Base-by-base conservation (phyloP, 352 stramenopile species). In the Thraustochytrium sp. region DNA sequence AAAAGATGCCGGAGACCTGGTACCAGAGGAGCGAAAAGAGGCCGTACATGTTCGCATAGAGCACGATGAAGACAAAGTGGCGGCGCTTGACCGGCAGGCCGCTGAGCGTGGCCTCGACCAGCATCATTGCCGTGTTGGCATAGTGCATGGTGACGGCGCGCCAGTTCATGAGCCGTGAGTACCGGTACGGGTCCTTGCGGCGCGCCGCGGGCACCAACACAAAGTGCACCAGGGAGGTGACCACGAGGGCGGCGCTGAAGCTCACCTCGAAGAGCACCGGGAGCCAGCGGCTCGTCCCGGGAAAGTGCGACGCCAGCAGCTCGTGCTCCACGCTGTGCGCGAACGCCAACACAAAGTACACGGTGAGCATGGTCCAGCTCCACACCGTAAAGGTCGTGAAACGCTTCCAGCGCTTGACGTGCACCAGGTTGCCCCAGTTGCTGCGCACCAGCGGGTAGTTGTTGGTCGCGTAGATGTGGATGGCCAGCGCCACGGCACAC, bases 171-270 rank as follows among this genome's bases (percentile, higher is more conserved):
- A 80, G 49, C 23, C 68, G 48, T 16, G 68, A 61, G 0, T 37
- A 44, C 0, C 68, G 68, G 49, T 80, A 80, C 34, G 42, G 48
- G 68, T 80, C 68, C 51, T 80, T 80, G 48, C 53, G 48, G 8
- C 53, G 48, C 48, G 68, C 68, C 37, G 34, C 46, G 42, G 68
- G 68, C 11, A 80, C n/a, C 13, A 80, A 26, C 29, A 80, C 68
- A 80, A 80, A 80, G 68, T 80, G 68, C 34, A 80, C 68, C 21
- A 80, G 44, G n/a, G 63, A 26, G 21, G 68, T 80, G 18, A 80
- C 68, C 68, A 75, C 23, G n/a, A 80, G 31, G 5, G 68, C 68
- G 44, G 68, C 26, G 68, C 68, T 80, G n/a, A 80, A 63, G 51
- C 68, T 75, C 23, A 80, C 53, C 34, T 80, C 68, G 31, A 80